Evolutionary conservation across 371 early-diverging fungal species (phyloP).

Genomic region (Apophysomyces sp.): DNA sequence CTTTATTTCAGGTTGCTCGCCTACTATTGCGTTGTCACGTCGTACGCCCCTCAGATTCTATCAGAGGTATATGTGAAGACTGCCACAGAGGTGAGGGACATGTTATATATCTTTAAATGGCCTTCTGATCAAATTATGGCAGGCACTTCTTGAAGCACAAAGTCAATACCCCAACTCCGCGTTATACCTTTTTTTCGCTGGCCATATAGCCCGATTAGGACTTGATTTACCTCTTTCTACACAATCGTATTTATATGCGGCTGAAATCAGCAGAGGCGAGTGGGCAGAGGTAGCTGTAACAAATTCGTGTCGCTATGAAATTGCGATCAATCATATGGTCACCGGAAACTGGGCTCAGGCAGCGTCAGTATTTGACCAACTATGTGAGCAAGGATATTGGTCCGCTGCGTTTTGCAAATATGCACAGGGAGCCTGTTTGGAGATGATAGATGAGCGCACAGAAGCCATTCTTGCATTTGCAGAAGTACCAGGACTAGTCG

Average conservation of each 20-base stretch:
- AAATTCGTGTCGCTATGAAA: constrained; percentile 54
- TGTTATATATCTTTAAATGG: background rate
- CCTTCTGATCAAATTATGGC: constrained; percentile 4
- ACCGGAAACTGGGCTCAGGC: constrained; percentile 55
- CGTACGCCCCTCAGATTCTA: constrained; percentile 39
- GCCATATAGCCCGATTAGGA: constrained; percentile 47
- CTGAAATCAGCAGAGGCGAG: constrained; percentile 38
- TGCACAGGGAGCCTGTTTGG: constrained; percentile 54
- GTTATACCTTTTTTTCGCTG: constrained; percentile 57
- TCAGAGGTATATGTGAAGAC: constrained; percentile 32
- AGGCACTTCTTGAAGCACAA: constrained; percentile 53
- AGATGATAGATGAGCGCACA: constrained; percentile 41
- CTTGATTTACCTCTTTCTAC: constrained; percentile 52
- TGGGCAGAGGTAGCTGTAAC: constrained; percentile 51
- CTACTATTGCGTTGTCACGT: constrained; percentile 33
- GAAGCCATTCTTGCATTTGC: constrained; percentile 53
- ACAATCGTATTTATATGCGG: constrained; percentile 46
- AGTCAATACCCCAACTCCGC: constrained; percentile 55
- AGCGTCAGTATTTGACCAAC: constrained; percentile 40
- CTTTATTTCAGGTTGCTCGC: constrained; percentile 25
- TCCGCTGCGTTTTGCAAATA: constrained; percentile 59
- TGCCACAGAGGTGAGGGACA: constrained; percentile 42
- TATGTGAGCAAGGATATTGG: constrained; percentile 58
- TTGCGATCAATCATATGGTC: constrained; percentile 57
- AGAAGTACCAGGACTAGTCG: constrained; percentile 41